Percentiles rank a stretch among this genome's conserved stretches.
phyloP scores from a whole-genome alignment of 257 asterid species.

The Thymus mandschuricus region DNA sequence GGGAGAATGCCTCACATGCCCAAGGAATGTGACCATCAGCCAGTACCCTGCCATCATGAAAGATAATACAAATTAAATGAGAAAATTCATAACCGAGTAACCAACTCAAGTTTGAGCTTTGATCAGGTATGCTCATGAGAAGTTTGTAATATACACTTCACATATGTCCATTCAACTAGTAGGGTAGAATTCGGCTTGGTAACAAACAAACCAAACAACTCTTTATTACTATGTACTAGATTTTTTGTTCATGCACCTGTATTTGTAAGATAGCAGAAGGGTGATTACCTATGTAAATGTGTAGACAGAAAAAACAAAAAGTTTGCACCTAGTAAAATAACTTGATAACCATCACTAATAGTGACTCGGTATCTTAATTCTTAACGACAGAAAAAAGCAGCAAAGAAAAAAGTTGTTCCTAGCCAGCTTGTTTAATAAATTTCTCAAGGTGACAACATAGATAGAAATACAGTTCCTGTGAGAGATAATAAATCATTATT shows the following conservation, averaged over 20 bases:
- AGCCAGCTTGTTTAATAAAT: conserved; percentile 9
- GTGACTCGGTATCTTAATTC: not conserved
- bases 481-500: not conserved
- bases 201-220: not conserved
- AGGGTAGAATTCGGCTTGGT: not conserved
- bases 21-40: conserved; percentile 98
- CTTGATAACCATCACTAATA: no score
- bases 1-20: conserved; percentile 98
- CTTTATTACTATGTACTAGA: not conserved
- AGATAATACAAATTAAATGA: conserved; percentile 15
- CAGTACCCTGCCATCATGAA: conserved; percentile 68
- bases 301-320: no score
- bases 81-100: not conserved
- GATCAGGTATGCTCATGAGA: no score
- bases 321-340: no score
- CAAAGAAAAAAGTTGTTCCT: not conserved
- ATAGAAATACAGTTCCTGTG: not conserved
- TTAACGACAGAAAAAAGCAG: not conserved
- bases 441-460: not conserved
- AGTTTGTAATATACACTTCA: no score
- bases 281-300: no score
- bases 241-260: not conserved
- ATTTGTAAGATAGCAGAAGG: no score
- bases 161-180: not conserved
- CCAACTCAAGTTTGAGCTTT: no score